Percentiles rank a stretch among this genome's conserved stretches.
phyloP scores from a whole-genome alignment of 805 yeast genomes.

The Ogataea trehalophila region DNA sequence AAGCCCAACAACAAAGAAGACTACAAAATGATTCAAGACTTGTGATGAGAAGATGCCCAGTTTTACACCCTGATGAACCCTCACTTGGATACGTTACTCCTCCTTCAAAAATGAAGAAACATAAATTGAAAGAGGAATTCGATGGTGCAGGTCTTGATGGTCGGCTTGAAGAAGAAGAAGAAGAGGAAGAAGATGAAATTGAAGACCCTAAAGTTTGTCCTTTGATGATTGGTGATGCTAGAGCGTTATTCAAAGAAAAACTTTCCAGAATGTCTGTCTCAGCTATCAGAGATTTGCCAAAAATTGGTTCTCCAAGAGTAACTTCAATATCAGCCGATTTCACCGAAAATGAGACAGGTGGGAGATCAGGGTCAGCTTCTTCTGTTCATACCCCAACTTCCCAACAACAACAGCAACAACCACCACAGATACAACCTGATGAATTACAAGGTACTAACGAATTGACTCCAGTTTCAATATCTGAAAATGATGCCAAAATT shows the following conservation, averaged over 20 bases:
- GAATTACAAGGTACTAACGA: not conserved
- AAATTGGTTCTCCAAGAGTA: constrained; percentile 18
- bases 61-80: constrained; percentile 23
- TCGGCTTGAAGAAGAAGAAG: constrained; percentile 14
- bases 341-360: constrained; percentile 8
- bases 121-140: constrained; percentile 2
- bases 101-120: not conserved
- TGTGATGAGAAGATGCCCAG: constrained; percentile 24
- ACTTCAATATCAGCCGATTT: constrained; percentile 24
- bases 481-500: not conserved
- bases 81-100: constrained; percentile 6
- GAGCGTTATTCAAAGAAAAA: constrained; percentile 33
- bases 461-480: constrained; percentile 15
- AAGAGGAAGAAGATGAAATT: constrained; percentile 19
- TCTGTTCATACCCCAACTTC: not conserved
- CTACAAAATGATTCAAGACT: not conserved
- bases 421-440: not conserved
- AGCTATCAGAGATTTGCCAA: constrained; percentile 24
- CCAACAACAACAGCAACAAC: not conserved
- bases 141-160: constrained; percentile 2
- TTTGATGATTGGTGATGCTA: constrained; percentile 41
- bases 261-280: constrained; percentile 28
- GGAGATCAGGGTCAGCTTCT: not conserved
- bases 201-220: constrained; percentile 40
- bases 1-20: too few species aligned